These are phyloP conservation scores for Linanthus parryae DNA, from an alignment of 148 eudicot species.

Conservation along the genomic window DNA sequence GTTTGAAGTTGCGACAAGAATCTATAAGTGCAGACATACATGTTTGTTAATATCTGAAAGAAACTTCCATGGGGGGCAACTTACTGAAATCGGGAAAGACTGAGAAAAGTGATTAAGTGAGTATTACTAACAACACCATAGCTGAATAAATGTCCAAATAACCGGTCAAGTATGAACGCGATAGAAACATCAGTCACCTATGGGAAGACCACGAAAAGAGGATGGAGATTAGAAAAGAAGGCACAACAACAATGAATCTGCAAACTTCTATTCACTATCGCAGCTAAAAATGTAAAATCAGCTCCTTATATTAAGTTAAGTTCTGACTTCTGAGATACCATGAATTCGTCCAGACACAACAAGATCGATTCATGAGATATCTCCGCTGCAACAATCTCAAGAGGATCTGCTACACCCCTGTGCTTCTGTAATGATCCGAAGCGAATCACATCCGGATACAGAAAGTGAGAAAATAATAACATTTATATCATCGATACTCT, in stretches of 20 bases:
- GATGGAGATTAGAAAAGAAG: too few relatives aligned
- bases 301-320: too few relatives aligned
- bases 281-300: too few relatives aligned
- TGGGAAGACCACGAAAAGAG: too few relatives aligned
- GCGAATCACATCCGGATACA: too few relatives aligned
- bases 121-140: constrained; percentile 80
- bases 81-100: background rate
- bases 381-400: constrained; percentile 82
- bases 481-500: too few relatives aligned
- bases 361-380: constrained; percentile 79
- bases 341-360: constrained; percentile 86
- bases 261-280: too few relatives aligned
- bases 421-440: constrained; percentile 52
- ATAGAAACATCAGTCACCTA: constrained; percentile 95
- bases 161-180: constrained; percentile 79
- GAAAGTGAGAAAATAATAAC: too few relatives aligned
- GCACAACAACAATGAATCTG: too few relatives aligned
- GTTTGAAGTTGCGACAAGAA: constrained; percentile 92
- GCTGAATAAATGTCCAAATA: constrained; percentile 68
- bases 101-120: background rate
- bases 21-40: constrained; percentile 32
- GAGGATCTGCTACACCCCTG: constrained; percentile 82
- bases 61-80: too few relatives aligned
- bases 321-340: constrained; percentile 45
- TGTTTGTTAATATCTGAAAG: too few relatives aligned